Base-by-base conservation (phyloP, 2,329 filamentous ascomycete species). In the Pseudogymnoascus sp. region DNA sequence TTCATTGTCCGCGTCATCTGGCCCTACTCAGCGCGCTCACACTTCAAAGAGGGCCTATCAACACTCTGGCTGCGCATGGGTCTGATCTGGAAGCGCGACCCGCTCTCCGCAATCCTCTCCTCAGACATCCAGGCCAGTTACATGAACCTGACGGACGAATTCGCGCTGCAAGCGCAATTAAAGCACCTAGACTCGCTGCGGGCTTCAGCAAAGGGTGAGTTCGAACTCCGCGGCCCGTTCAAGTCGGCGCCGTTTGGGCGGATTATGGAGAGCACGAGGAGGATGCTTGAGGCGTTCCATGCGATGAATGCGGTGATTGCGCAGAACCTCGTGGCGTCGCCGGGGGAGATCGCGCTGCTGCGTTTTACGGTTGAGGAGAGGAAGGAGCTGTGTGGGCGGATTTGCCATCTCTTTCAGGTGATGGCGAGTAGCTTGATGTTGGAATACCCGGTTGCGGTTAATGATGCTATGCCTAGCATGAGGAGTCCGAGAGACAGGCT, bases 51-150 rank as follows among this genome's bases (percentile, higher is more conserved):
- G 70, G 93, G 93, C 1, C 81, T 97, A 10, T 90, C 91, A 29
- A 81, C 96, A n/a, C 79, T 99, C 11, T 97, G 95, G 84, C 82
- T 99, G 6, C 90, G 96, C 64, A 93, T 99, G 86, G 91, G 92
- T 15, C 82, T 99, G 35, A 93, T 97, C 67, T 99, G 95, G 95
- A 96, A 93, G 77, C 86, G 93, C 50, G 93, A 96, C 7, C 95
- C 95, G 0, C 79, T 99, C 23, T 88, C 89, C 4, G 85, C 88
- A 6, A 82, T 96, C 63, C 78, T 87, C 0, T 81, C 86, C 53
- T 85, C 81, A 64, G 78, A 80, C 3, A 77, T 82, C 37, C 72
- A 74, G n/a, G 70, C 78, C 63, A 84, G 86, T 5, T 97, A 96
- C 74, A 92, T 97, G 83, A 88, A 88, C 66, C 84, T 92, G n/a